These are phyloP conservation scores for Allium sativum DNA, from an alignment of 106 monocot genomes.

Conservation along the genomic window DNA sequence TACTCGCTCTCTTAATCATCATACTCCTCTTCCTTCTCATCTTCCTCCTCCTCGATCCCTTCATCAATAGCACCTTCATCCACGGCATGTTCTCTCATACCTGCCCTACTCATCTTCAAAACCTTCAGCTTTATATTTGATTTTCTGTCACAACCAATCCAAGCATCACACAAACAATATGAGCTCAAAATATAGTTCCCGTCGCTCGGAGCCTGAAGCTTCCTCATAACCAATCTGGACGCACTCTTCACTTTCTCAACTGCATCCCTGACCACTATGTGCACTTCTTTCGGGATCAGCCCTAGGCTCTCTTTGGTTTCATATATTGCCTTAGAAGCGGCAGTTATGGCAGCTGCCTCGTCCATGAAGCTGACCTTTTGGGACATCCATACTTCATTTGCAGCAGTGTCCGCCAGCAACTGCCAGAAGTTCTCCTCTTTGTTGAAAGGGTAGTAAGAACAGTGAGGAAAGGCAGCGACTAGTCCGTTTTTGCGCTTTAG, in stretches of 20 bases:
- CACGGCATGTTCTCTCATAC: constrained; percentile 37
- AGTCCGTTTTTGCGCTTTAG: constrained; percentile 59
- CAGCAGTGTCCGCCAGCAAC: constrained; percentile 53
- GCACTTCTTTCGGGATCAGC: constrained; percentile 56
- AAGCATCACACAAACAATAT: constrained; percentile 72
- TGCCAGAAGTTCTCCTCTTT: constrained; percentile 95
- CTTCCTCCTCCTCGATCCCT: constrained; percentile 18
- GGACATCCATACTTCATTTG: constrained; percentile 88
- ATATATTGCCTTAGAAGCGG: constrained; percentile 73
- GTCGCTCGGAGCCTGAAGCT: constrained; percentile 75
- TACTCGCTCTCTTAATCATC: constrained; percentile 14
- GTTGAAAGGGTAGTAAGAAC: constrained; percentile 73
- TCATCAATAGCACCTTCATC: constrained; percentile 42
- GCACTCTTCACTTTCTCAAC: constrained; percentile 80
- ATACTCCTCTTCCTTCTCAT: constrained; percentile 14
- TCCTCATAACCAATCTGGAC: constrained; percentile 77
- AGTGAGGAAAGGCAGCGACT: constrained; percentile 57
- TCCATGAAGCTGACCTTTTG: constrained; percentile 94
- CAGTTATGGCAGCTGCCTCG: constrained; percentile 58
- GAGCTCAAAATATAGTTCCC: constrained; percentile 64
- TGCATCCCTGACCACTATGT: constrained; percentile 48
- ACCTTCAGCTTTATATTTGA: constrained; percentile 65
- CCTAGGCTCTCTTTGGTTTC: constrained; percentile 77
- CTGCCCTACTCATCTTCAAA: constrained; percentile 48
- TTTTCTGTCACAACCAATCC: constrained; percentile 85